Base-by-base conservation (phyloP, 768 basidiomycete genomes). In the Saitozyma podzolica region DNA sequence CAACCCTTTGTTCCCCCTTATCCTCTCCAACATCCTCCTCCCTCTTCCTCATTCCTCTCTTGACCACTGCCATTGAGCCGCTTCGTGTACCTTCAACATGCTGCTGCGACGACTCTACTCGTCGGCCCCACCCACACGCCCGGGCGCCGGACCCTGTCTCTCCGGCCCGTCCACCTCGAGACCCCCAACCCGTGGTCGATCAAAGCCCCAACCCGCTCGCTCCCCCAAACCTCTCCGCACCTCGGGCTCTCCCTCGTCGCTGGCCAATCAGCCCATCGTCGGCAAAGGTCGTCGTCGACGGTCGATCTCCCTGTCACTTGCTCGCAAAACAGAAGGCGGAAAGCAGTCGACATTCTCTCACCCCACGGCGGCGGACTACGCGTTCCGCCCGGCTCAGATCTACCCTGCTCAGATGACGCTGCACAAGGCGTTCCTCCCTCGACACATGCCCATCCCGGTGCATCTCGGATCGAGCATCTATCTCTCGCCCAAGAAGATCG, bases 371-470 rank as follows among this genome's bases (percentile, higher is more conserved):
- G 11, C 47, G 16, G 49, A 58, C 39, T 29, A 54, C 42, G n/a
- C 54, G 11, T 72, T 72, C 58, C 52, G 55, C 55, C 67, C 70
- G 3, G 58, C 67, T 41, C 59, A 67, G 9, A 53, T 73, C 3
- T 69, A 73, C 45, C 68, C 66, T n/a, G 63, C 57, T 11, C 72
- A 73, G 54, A 61, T 70, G 50, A 63, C 64, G 29, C 59, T 73
- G 14, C 72, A 73, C 56, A 49, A 47, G 45, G 11, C 59, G 16
- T 70, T 74, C 59, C 69, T 63, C 17, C 69, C 67, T n/a, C 61
- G 64, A 9, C 63, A 66, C 43, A 62, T 70, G 57, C 72, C 72
- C 16, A 47, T 74, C 29, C 72, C 72, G 40, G 57, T 73, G 11
- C 57, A 69, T 42, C 56, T 69, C 16, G 64, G 65, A 11, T 65